Conservation (phyloP, 2,329 filamentous ascomycete species). For the Alternaria gansuensis region DNA sequence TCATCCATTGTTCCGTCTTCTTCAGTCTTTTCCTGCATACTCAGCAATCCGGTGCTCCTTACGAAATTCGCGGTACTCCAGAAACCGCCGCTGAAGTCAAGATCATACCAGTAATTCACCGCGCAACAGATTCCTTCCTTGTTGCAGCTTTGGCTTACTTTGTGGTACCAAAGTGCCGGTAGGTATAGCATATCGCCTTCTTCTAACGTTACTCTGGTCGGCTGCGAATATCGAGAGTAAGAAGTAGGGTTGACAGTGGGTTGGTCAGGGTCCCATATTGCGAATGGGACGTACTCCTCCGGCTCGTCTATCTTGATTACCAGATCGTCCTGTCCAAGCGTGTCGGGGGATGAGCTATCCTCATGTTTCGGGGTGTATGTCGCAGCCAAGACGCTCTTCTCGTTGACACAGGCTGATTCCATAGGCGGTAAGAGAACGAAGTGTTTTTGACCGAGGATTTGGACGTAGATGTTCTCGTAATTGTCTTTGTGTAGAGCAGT, state of each 20-base stretch:
- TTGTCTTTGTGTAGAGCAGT: constrained; percentile 83
- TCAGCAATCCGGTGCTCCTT: constrained; percentile 41
- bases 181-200: constrained; percentile 84
- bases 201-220: constrained; percentile 72
- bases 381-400: constrained; percentile 65
- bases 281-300: constrained; percentile 67
- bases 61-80: constrained; percentile 69
- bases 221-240: constrained; percentile 68
- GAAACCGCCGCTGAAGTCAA: constrained; percentile 76
- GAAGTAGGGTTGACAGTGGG: constrained; percentile 58
- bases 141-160: constrained; percentile 75
- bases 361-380: constrained; percentile 60
- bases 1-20: not conserved
- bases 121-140: constrained; percentile 77
- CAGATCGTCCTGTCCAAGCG: constrained; percentile 29
- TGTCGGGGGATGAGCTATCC: constrained; percentile 20
- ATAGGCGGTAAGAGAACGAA: constrained; percentile 78
- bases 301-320: constrained; percentile 47
- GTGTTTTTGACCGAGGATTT: constrained; percentile 75
- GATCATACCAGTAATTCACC: constrained; percentile 88
- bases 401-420: constrained; percentile 73
- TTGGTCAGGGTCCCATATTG: constrained; percentile 76
- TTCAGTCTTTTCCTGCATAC: constrained; percentile 11
- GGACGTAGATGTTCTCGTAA: constrained; percentile 86
- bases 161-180: constrained; percentile 83